These are phyloP conservation scores for Globisporangium barbulae DNA, from an alignment of 352 stramenopile species.

Conservation along the genomic window DNA sequence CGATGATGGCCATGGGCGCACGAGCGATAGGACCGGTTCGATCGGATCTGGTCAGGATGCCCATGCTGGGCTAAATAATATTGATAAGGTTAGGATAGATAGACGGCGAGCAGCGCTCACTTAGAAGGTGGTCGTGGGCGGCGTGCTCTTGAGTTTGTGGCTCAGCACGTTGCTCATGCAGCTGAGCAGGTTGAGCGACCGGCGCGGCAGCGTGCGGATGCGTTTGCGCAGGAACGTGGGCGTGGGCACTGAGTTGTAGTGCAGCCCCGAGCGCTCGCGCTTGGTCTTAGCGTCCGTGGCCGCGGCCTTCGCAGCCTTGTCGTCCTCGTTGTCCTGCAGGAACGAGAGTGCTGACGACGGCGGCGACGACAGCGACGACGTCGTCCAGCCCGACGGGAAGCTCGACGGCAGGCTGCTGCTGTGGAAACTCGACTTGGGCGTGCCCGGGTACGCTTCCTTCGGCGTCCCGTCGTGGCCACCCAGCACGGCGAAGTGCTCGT, in stretches of 20 bases:
- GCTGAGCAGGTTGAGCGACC: constrained; percentile 5
- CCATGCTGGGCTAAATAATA: too few relatives aligned
- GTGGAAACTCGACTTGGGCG: constrained; percentile 11
- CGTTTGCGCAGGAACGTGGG: constrained; percentile 8
- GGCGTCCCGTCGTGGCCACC: constrained; percentile 7
- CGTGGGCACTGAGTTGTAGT: constrained; percentile 7
- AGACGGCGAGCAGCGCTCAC: background rate
- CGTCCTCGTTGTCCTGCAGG: constrained; percentile 8
- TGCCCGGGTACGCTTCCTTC: constrained; percentile 15
- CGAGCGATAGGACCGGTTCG: too few relatives aligned
- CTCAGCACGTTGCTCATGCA: constrained; percentile 9
- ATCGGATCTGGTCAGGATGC: background rate
- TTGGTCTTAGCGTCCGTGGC: background rate
- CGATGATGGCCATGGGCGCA: background rate
- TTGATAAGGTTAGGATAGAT: background rate
- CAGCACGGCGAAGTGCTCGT: constrained; percentile 6
- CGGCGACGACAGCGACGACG: background rate
- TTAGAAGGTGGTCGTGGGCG: background rate
- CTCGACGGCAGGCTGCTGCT: constrained; percentile 8
- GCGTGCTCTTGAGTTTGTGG: constrained; percentile 2
- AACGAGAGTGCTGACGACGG: background rate
- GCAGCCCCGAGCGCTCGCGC: background rate
- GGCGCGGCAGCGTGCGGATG: constrained; percentile 7
- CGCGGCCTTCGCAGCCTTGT: background rate
- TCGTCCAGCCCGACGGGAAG: background rate